Base-by-base conservation (phyloP, 164 flowering plant species). In the Houttuynia cordata region DNA sequence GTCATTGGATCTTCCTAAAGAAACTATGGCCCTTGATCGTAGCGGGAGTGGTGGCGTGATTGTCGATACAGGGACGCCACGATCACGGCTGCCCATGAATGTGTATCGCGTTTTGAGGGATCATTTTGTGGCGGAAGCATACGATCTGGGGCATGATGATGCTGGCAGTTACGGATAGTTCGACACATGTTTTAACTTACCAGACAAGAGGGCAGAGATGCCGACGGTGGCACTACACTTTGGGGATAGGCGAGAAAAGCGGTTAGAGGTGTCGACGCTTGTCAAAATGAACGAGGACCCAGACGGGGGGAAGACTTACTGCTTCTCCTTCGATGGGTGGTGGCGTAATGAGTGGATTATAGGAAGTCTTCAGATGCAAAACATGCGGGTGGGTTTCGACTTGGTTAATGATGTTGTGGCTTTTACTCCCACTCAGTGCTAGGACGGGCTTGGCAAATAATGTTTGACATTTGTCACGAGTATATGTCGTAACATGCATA, bases 321-420 rank as follows among this genome's bases (percentile, higher is more conserved):
- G 98, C 39, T 76, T 92, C 7, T 96, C 91, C 15, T 89, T 92
- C 45, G 98, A 96, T 17, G 86, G 91, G 24, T 83, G 96, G 41
- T 21, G 83, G 51, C 73, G 88, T 34, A 18, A 81, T 57, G 18
- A 85, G 64, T 80, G 86, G 45, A 92, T 92, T 14, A 71, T 92
- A 10, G 98, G 98, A 53, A 92, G 88, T 57, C 82, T 87, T 1
- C 98, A 92, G 76, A 96, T 89, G 83, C 96, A 92, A 65, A 93
- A 96, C 79, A 89, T 79, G 72, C 95, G 96, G 69, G 96, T 92
- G 71, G 66, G 79, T 58, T 77, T 73, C 70, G 88, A 92, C 56
- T 56, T 84, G 7, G 73, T 17, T 0, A 80, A 85, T 8, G 74
- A 84, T 2, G 51, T 72, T 18, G 70, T 88, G 62, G 87, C 86